Evolutionary conservation across 2,329 filamentous ascomycete species (phyloP).

Genomic region (Cytospora piceae): DNA sequence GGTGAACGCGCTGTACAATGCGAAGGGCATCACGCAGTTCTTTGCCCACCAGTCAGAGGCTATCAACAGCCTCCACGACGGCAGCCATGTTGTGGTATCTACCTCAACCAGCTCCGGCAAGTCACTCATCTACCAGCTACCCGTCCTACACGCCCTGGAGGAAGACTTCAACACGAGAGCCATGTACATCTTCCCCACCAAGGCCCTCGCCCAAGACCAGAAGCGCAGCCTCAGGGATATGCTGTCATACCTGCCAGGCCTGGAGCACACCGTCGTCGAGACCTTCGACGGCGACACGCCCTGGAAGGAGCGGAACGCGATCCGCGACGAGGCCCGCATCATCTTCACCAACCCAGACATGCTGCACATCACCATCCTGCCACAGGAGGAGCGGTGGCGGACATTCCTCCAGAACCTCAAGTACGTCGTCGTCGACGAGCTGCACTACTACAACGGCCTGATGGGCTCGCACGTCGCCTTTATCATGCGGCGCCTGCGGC

Average conservation of each 20-base stretch:
- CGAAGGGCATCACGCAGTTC: slow-evolving; percentile 80
- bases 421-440: slow-evolving; percentile 88
- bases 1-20: slow-evolving; percentile 96
- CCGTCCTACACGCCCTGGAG: slow-evolving; percentile 86
- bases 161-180: slow-evolving; percentile 75
- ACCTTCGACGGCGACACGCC: slow-evolving; percentile 96
- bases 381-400: slow-evolving; percentile 88
- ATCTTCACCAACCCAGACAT: slow-evolving; percentile 99
- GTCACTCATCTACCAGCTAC: slow-evolving; percentile 96
- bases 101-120: slow-evolving; percentile 97
- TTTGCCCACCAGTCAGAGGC: slow-evolving; percentile 94
- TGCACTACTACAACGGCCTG: slow-evolving; percentile 95
- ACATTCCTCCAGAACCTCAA: slow-evolving; percentile 85
- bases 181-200: slow-evolving; percentile 98
- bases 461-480: slow-evolving; percentile 94
- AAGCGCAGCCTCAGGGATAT: slow-evolving; percentile 85
- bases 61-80: slow-evolving; percentile 83
- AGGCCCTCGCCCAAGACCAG: slow-evolving; percentile 94
- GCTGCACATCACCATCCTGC: slow-evolving; percentile 91
- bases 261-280: slow-evolving; percentile 80
- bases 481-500: slow-evolving; percentile 86
- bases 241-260: slow-evolving; percentile 74
- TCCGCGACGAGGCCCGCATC: slow-evolving; percentile 86
- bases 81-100: slow-evolving; percentile 85
- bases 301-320: slow-evolving; percentile 74